Evolutionary conservation across 257 asterid species (phyloP), one percentile per base, ranked within the genome.

Genomic region (Osmanthus fragrans): DNA sequence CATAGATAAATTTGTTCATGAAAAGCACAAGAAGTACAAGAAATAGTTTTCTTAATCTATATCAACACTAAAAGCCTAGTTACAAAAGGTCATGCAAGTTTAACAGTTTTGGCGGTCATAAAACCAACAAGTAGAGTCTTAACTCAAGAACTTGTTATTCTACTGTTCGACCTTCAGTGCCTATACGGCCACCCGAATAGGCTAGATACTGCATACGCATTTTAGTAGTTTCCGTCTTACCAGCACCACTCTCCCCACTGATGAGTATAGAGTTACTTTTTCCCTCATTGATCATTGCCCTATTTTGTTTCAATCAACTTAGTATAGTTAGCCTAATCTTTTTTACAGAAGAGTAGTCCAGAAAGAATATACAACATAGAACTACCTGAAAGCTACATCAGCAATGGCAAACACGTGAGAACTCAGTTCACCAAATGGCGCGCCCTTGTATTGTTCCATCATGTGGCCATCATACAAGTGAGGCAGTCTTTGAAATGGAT

Each of bases 211-310:
- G 89, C 98, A 95, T 95, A 86, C 91, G 98, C 99, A 93, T 95
- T 92, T 93, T 95, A 63, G 99, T 93, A 29, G 98, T 95, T 91
- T 93, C 97, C 16, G 98, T 95, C 88, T 95, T 95, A 77, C 99
- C 99, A 63, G 98, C 97, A 79, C 98, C 99, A 85, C 99, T 95
- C 89, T 95, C 98, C 77, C 99, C 99, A 79, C 99, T 93, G 12
- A 95, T 97, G 73, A 93, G 82, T 79, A 95, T 95, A 36, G 99
- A 88, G 81, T 95, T 95, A 86, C 97, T 92, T 87, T 88, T 93
- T 30, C 94, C 97, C 83, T 95, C 98, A 42, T 89, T 88, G 67
- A 86, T 70, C 99, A 95, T 91, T 67, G 92, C 96, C 92, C 96
- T 92, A 74, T 51, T 76, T 82, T 83, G 86, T 72, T 77, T 75